A percentile compares a stretch with the other conserved stretches of the same genome.
Evolutionary conservation across 1,284 basidiomycete species (phyloP).

Genomic region (Melampsora americana): DNA sequence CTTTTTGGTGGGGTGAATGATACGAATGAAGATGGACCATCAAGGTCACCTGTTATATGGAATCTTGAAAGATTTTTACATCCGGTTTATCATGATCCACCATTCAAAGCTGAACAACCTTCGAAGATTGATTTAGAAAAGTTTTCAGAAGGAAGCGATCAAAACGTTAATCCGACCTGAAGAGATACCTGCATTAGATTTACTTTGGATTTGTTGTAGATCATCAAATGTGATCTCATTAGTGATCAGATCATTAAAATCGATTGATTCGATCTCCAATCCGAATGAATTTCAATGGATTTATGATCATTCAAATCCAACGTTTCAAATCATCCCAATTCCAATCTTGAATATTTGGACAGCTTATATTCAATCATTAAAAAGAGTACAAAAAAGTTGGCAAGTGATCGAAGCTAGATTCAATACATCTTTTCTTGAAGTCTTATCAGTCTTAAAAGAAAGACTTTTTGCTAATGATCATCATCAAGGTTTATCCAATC

Average conservation of each 20-base stretch:
- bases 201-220: slow-evolving; percentile 35
- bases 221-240: slow-evolving; percentile 22
- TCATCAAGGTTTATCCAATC: not conserved
- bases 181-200: slow-evolving; percentile 29
- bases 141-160: not conserved
- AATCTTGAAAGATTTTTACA: slow-evolving; percentile 24
- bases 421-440: not conserved
- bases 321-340: not conserved
- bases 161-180: slow-evolving; percentile 7
- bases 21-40: not conserved
- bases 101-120: slow-evolving; percentile 1
- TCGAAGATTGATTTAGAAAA: slow-evolving; percentile 8
- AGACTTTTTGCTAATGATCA: not conserved
- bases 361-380: slow-evolving; percentile 1
- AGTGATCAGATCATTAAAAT: slow-evolving; percentile 6
- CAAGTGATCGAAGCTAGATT: slow-evolving; percentile 24
- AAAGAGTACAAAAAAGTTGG: slow-evolving; percentile 3
- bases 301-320: not conserved
- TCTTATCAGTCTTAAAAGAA: slow-evolving; percentile 5
- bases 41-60: not conserved
- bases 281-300: slow-evolving; percentile 1
- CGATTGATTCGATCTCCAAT: slow-evolving; percentile 10
- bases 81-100: slow-evolving; percentile 34
- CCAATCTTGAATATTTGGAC: slow-evolving; percentile 22
- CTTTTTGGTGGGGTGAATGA: slow-evolving; percentile 1